These are phyloP conservation scores for Camellia granthamiana DNA, from an alignment of 148 eudicot genomes.

Conservation along the genomic window DNA sequence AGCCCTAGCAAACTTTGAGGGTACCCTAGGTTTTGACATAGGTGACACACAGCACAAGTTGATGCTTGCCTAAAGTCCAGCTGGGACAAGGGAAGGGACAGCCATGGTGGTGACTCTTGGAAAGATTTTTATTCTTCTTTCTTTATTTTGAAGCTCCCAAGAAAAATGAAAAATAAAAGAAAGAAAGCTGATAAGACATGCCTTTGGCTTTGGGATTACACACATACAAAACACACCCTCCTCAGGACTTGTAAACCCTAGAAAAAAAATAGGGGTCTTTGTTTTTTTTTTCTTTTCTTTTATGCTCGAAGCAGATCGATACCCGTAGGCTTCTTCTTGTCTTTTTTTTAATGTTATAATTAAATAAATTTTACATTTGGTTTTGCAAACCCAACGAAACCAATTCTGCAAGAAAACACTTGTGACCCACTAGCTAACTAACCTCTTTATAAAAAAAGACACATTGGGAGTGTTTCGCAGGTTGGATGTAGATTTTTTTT, in stretches of 20 bases:
- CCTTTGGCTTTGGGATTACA: constrained; percentile 24
- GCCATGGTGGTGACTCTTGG: constrained; percentile 14
- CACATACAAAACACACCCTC: neutral
- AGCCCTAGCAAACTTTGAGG: neutral
- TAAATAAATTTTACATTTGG: neutral
- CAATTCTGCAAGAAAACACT: constrained; percentile 9
- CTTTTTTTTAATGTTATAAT: neutral
- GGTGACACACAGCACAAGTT: neutral
- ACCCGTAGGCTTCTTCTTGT: constrained; percentile 28
- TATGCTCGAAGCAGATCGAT: constrained; percentile 18
- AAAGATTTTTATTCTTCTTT: neutral
- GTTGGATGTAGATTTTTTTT: no score
- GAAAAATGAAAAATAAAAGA: neutral
- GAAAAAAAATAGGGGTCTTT: neutral
- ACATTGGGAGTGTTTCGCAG: no score
- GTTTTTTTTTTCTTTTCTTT: neutral
- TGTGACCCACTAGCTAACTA: constrained; percentile 15
- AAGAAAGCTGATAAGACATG: constrained; percentile 21
- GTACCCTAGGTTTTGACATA: neutral
- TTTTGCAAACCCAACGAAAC: constrained; percentile 9
- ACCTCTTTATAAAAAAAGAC: neutral
- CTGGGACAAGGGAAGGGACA: constrained; percentile 16
- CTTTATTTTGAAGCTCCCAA: constrained; percentile 13
- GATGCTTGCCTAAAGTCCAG: neutral
- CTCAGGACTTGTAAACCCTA: neutral